These are phyloP conservation scores for Lachancea waltii DNA, from an alignment of 805 yeast species.

Conservation along the genomic window DNA sequence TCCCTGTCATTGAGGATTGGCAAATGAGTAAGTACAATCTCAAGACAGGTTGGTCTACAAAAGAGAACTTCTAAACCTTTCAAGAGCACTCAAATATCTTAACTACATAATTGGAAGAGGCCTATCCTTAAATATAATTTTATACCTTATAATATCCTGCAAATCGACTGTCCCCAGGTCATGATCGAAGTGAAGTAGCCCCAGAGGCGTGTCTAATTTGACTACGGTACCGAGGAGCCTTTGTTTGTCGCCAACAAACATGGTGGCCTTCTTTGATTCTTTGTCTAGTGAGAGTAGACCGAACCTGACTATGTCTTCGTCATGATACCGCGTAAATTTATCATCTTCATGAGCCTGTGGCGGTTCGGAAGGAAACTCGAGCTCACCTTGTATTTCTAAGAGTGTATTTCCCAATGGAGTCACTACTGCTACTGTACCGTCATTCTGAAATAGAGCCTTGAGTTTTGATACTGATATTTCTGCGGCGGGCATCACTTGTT, in stretches of 20 bases:
- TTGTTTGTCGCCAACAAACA: constrained; percentile 64
- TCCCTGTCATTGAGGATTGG: constrained; percentile 51
- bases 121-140: constrained; percentile 56
- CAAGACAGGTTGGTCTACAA: constrained; percentile 21
- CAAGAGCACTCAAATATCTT: not conserved
- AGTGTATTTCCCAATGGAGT: constrained; percentile 54
- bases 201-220: constrained; percentile 58
- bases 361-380: constrained; percentile 41
- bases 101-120: constrained; percentile 71
- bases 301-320: constrained; percentile 19
- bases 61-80: not conserved
- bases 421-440: constrained; percentile 13
- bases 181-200: constrained; percentile 42
- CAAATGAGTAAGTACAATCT: constrained; percentile 5
- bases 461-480: constrained; percentile 20
- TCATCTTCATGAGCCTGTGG: constrained; percentile 33
- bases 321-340: constrained; percentile 15
- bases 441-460: constrained; percentile 16
- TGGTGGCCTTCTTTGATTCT: constrained; percentile 39
- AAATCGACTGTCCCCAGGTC: constrained; percentile 38
- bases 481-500: constrained; percentile 25
- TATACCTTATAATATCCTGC: constrained; percentile 52
- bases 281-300: constrained; percentile 21
- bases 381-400: constrained; percentile 69
- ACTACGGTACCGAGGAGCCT: constrained; percentile 57